Evolutionary conservation across 192 early-diverging fungal genomes (phyloP), one percentile per base, ranked within the genome.

Genomic region (Borealophlyctis nickersoniae): DNA sequence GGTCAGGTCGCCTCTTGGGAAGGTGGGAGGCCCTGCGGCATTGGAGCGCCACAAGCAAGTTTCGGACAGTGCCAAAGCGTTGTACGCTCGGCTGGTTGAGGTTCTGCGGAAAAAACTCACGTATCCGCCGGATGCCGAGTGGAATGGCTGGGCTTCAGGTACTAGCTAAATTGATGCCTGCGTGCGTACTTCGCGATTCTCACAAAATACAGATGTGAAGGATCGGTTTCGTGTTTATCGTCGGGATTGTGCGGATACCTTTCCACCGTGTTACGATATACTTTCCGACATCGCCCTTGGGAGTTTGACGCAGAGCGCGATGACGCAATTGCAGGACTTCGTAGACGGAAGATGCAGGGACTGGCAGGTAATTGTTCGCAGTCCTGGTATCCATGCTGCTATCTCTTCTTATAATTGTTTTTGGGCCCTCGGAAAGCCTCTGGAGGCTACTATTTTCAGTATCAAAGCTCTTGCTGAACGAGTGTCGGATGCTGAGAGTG

Each of bases 191-290:
- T 70, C 13, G 30, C 0, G 28, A 24, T 69, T 33, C 33, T 36
- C 29, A 16, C 24, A 1, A 26, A 67, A 52, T 50, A 4, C 49
- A 71, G 75, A 77, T 52, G 52, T 63, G 33, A 48, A 58, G 28
- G 72, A 77, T 28, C 51, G 62, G 35, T 77, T 77, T 52, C 53
- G 50, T 4, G 22, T 70, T 13, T 77, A 61, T 54, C 67, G 76
- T 7, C 49, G 65, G 16, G 72, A 73, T 22, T 57, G 58, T 45
- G 36, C 36, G 26, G 76, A 77, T 24, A 64, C 56, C 4, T 22
- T 77, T 2, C 45, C 73, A 50, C 11, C 65, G 2, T 70, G 68
- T 58, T 31, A 63, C 39, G 48, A 59, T 33, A 55, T 77, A 32
- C 52, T 77, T 4, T 60, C 69, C 7, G 56, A 57, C 3, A 29